Base-by-base conservation (phyloP, 345 rosid species). In the Citrus reticulata region DNA sequence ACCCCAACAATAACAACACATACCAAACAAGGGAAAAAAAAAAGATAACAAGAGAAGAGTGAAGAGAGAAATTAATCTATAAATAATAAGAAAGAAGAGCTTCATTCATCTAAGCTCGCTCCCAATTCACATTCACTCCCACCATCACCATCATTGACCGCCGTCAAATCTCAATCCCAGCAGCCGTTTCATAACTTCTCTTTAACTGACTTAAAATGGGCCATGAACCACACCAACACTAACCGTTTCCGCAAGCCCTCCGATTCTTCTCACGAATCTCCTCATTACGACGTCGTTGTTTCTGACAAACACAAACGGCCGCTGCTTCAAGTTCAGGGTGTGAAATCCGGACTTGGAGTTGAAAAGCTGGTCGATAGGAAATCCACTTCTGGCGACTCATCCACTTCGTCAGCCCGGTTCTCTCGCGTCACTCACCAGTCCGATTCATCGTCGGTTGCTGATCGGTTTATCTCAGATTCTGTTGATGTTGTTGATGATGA, bases 161-260 rank as follows among this genome's bases (percentile, higher is more conserved):
- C 86, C 30, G 75, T 80, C 76, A 92, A 90, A 39, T 73, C 91
- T 6, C 88, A 17, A 19, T 16, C 58, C 1, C 58, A 17, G 58
- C 20, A 92, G 58, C 92, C 90, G 39, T 93, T 92, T 40, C 97
- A 92, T 22, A 92, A 92, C 83, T 92, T 92, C 70, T 82, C 92
- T 6, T 77, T 92, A 5, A 84, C 88, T 70, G 91, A 84, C 80
- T 90, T 92, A 5, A 86, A 83, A 73, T 92, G 94, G 97, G 81
- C 89, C 11, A 78, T 82, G 85, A 89, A 85, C 80, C 87, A 85
- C 57, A 2, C 89, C 8, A 80, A 80, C 66, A 81, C 79, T 59
- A 73, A 79, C 42, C 88, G 91, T 24, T 76, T 74, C n/a, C 90
- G 93, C 20, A 89, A 77, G 73, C 79, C n/a, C n/a, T 76, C 78